Conservation (phyloP, 495 filamentous ascomycete species). For the Penicillium paradoxum region DNA sequence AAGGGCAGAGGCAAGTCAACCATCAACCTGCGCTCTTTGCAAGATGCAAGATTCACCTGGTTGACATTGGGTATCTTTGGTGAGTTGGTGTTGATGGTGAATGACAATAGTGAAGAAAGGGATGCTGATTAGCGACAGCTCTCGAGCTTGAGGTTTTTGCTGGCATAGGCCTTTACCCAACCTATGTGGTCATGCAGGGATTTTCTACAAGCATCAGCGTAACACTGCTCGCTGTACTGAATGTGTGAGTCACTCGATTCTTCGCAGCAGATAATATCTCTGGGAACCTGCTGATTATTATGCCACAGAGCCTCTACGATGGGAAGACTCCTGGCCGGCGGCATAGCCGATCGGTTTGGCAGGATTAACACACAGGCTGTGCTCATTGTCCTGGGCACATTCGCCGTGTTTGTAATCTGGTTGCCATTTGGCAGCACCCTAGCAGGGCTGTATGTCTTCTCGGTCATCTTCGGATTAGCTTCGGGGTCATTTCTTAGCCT, state of each 20-base stretch:
- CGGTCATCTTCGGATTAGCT: constrained; percentile 56
- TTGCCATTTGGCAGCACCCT: constrained; percentile 51
- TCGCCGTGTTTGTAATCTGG: constrained; percentile 53
- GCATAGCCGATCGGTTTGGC: constrained; percentile 64
- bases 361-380: constrained; percentile 55
- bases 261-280: not conserved
- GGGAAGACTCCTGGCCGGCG: constrained; percentile 66
- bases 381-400: constrained; percentile 38
- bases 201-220: constrained; percentile 33
- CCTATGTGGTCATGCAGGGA: constrained; percentile 41
- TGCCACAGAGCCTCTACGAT: constrained; percentile 31
- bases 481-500: constrained; percentile 59
- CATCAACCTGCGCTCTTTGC: constrained; percentile 54
- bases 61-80: constrained; percentile 35
- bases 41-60: constrained; percentile 43
- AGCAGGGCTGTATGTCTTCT: constrained; percentile 50
- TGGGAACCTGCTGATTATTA: not conserved
- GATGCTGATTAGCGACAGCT: constrained; percentile 28
- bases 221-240: constrained; percentile 31
- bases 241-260: constrained; percentile 20
- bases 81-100: constrained; percentile 9
- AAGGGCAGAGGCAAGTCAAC: constrained; percentile 32
- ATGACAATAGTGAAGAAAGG: not conserved
- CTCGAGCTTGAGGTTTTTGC: constrained; percentile 51
- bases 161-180: constrained; percentile 46